Evolutionary conservation across 1,284 basidiomycete species (phyloP).

Genomic region (Rhodotorula sp.): DNA sequence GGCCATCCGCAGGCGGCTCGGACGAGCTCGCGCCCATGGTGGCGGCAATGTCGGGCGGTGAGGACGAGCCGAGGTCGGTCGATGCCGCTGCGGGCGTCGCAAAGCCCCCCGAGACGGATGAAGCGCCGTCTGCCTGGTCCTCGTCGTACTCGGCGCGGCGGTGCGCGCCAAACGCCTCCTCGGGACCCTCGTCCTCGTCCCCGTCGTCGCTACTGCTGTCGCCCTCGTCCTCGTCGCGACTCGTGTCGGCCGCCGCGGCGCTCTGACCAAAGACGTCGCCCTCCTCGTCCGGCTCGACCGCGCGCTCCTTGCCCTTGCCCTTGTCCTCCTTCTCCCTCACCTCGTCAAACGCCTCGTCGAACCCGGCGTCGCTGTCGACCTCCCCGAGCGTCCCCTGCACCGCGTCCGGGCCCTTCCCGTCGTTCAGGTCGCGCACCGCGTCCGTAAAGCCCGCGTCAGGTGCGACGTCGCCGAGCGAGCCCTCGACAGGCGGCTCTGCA

Average conservation of each 20-base stretch:
- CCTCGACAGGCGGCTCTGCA: conserved; percentile 3
- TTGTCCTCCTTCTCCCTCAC: conserved; percentile 37
- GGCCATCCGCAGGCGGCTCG: neutral
- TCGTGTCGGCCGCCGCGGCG: neutral
- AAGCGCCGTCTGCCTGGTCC: neutral
- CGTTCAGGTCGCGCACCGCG: conserved; percentile 19
- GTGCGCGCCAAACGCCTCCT: conserved; percentile 20
- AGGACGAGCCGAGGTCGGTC: conserved; percentile 7
- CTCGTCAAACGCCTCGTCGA: conserved; percentile 46
- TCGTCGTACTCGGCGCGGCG: neutral
- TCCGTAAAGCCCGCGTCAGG: conserved; percentile 26
- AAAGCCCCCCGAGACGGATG: neutral
- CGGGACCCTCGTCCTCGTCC: conserved; percentile 32
- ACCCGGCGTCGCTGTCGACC: conserved; percentile 29
- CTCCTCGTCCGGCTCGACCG: conserved; percentile 34
- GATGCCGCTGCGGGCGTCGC: neutral
- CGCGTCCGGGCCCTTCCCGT: conserved; percentile 1
- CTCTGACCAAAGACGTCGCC: conserved; percentile 11
- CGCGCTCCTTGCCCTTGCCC: conserved; percentile 31
- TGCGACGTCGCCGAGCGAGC: conserved; percentile 17
- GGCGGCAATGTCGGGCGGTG: conserved; percentile 4
- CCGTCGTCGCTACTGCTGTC: conserved; percentile 4
- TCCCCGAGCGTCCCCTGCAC: conserved; percentile 20
- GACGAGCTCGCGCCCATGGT: neutral
- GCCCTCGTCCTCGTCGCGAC: neutral